Percentiles rank a stretch among this genome's conserved stretches.
Evolutionary conservation across 257 asterid genomes (phyloP).

Genomic region (Forsythia suspensa): DNA sequence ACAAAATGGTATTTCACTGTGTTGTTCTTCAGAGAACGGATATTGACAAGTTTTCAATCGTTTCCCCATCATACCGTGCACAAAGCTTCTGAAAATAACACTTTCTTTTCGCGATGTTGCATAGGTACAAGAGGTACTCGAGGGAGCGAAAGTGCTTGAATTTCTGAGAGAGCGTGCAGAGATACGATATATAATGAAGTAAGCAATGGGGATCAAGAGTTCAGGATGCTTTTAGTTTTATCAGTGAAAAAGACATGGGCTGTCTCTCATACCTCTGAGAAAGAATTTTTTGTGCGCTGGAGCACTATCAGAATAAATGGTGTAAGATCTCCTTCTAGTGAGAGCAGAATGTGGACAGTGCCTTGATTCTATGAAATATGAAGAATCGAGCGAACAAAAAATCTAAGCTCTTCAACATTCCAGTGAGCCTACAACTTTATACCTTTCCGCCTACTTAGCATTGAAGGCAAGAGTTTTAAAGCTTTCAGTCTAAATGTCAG

Average conservation of each 20-base stretch:
- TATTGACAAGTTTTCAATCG: too few relatives aligned
- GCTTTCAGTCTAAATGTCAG: not conserved
- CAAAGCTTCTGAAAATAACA: not conserved
- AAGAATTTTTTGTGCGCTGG: not conserved
- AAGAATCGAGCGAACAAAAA: not conserved
- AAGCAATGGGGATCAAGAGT: constrained; percentile 9
- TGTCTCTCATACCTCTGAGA: not conserved
- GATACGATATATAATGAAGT: constrained; percentile 61
- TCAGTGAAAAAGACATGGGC: not conserved
- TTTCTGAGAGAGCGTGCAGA: constrained; percentile 85
- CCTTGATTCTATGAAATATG: not conserved
- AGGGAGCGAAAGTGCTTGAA: constrained; percentile 95
- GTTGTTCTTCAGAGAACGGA: not conserved
- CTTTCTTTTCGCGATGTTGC: constrained; percentile 1
- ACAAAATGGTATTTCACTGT: not conserved
- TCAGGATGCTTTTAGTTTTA: not conserved
- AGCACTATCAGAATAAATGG: not conserved
- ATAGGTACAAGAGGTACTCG: constrained; percentile 93
- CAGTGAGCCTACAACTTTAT: too few relatives aligned
- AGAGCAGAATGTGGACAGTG: not conserved
- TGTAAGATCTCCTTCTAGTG: not conserved
- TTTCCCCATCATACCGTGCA: not conserved
- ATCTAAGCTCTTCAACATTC: not conserved
- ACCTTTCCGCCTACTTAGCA: not conserved
- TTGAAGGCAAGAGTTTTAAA: not conserved